phyloP scores from a whole-genome alignment of 345 rosid species.

The Anastatica hierochuntica region DNA sequence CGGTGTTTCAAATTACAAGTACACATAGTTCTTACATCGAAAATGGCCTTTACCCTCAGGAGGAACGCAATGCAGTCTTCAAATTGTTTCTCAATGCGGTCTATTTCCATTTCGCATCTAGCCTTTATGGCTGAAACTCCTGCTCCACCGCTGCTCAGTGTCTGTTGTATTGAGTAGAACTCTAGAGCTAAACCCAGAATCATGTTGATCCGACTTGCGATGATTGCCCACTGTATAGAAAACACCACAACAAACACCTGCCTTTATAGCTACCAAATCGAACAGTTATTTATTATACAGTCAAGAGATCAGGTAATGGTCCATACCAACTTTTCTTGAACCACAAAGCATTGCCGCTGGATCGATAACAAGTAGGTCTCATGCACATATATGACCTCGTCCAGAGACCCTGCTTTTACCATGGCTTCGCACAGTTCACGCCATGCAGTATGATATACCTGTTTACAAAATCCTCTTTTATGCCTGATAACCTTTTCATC shows the following conservation, averaged over 20 bases:
- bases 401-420: constrained; percentile 82
- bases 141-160: constrained; percentile 65
- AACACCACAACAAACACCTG: background rate
- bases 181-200: constrained; percentile 86
- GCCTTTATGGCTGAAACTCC: constrained; percentile 67
- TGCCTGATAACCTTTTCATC: constrained; percentile 3
- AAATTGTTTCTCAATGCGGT: constrained; percentile 72
- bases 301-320: constrained; percentile 4
- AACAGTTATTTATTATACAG: no score
- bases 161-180: constrained; percentile 82
- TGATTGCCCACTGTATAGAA: constrained; percentile 69
- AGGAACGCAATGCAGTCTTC: constrained; percentile 92
- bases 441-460: constrained; percentile 99
- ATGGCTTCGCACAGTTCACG: constrained; percentile 88
- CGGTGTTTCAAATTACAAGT: no score
- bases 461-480: constrained; percentile 26
- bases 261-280: no score
- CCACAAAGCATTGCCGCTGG: constrained; percentile 95
- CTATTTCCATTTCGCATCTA: constrained; percentile 80
- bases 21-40: no score
- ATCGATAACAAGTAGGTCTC: constrained; percentile 85
- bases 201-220: constrained; percentile 83
- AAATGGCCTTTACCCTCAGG: constrained; percentile 53
- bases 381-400: constrained; percentile 92
- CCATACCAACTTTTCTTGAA: constrained; percentile 90